Evolutionary conservation across 495 filamentous ascomycete species (phyloP), one percentile per base, ranked within the genome.

Genomic region (Aspergillus avenaceus): DNA sequence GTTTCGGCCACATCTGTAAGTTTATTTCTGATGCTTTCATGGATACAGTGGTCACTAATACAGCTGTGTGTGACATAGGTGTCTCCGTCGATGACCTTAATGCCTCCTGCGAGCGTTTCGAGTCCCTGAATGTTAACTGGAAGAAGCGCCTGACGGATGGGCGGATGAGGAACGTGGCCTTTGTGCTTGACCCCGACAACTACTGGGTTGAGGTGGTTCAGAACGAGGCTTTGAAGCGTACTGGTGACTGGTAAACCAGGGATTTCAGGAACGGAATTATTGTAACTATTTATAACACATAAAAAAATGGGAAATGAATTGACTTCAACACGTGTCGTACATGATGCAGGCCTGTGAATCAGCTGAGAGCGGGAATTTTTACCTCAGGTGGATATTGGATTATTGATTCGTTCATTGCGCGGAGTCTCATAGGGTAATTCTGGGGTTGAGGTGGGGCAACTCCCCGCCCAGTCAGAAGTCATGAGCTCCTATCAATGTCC

Each of bases 91-190:
- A 98, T 59, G 84, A 93, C 59, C 67, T 98, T 27, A 82, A 91
- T 44, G 86, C 84, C 22, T 90, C 93, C 29, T 97, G 92, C 61
- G 72, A 81, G 45, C 77, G 93, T 12, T 89, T 97, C 59, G 93
- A 97, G 65, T 78, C 80, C 11, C 72, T 88, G 60, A 81, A 86
- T 8, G 85, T 92, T 23, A 83, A 82, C 66, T 98, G 90, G 86
- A 95, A 96, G 80, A 97, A 97, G 83, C 77, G 88, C 54, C 78
- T 98, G 49, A 91, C 85, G 13, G 91, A 97, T 50, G 91, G 91
- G 0, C 76, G 87, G 32, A 96, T 95, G 90, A 90, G 87, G 79
- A 87, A 91, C 60, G 84, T 97, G n/a, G 93, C 93, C 0, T 97
- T 97, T 65, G 65, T 97, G 18, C 74, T 95, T 8, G 92, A 98